Conservation (phyloP, 805 yeast species). For the Candida corydali region DNA sequence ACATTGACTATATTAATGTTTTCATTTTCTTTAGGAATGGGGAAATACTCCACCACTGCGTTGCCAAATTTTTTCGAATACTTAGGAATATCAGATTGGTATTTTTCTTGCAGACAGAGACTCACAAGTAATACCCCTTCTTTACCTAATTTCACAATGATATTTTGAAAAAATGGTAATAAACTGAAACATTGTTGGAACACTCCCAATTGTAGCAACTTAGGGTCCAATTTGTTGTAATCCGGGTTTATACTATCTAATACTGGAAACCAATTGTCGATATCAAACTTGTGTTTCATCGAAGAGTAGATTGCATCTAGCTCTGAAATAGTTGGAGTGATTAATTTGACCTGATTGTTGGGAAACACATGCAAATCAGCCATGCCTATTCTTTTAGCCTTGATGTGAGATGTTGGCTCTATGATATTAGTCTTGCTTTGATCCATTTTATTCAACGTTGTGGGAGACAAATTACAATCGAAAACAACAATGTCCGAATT, state of each 20-base stretch:
- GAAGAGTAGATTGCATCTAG: slow-evolving; percentile 50
- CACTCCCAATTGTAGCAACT: slow-evolving; percentile 38
- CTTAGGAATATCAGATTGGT: slow-evolving; percentile 24
- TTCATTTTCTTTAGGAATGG: slow-evolving; percentile 31
- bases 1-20: slow-evolving; percentile 50
- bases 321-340: slow-evolving; percentile 71
- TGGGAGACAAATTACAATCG: slow-evolving; percentile 63
- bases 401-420: slow-evolving; percentile 77
- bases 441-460: slow-evolving; percentile 30
- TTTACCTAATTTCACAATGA: slow-evolving; percentile 64
- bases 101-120: slow-evolving; percentile 33
- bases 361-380: slow-evolving; percentile 46
- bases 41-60: slow-evolving; percentile 55
- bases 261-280: slow-evolving; percentile 73
- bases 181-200: slow-evolving; percentile 67
- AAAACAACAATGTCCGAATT: slow-evolving; percentile 50
- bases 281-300: slow-evolving; percentile 36
- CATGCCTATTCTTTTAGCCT: slow-evolving; percentile 47
- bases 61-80: slow-evolving; percentile 40
- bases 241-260: slow-evolving; percentile 46
- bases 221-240: slow-evolving; percentile 41
- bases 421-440: slow-evolving; percentile 33
- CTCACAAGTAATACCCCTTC: slow-evolving; percentile 51
- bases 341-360: slow-evolving; percentile 37
- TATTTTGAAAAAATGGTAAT: slow-evolving; percentile 68